Evolutionary conservation across 768 basidiomycete species (phyloP).

Genomic region (Cystobasidium tubakii): DNA sequence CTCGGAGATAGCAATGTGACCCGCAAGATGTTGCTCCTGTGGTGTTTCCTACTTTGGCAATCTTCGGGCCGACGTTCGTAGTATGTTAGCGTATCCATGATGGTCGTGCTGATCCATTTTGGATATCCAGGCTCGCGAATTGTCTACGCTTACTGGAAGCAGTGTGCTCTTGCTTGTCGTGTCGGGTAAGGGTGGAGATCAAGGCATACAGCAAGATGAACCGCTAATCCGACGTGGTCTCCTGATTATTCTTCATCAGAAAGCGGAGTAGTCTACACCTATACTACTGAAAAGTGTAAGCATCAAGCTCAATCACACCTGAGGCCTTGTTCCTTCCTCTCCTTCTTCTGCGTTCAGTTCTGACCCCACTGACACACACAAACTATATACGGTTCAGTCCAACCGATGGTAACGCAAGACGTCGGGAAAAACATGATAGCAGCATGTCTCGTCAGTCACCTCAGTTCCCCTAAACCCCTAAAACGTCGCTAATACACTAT

Average conservation of each 20-base stretch:
- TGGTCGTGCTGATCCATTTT: neutral
- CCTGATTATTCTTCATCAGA: neutral
- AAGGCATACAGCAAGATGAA: neutral
- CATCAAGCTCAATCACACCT: too few relatives aligned
- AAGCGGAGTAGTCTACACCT: slow-evolving; percentile 32
- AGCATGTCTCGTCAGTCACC: slow-evolving; percentile 18
- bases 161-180: slow-evolving; percentile 29
- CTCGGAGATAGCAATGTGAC: neutral
- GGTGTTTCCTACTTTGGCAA: slow-evolving; percentile 7
- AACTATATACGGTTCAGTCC: neutral
- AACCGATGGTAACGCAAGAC: slow-evolving; percentile 27
- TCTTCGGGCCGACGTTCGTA: neutral
- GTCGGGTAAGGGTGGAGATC: neutral
- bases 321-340: too few relatives aligned
- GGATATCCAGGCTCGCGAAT: slow-evolving; percentile 24
- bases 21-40: neutral
- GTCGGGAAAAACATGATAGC: slow-evolving; percentile 29
- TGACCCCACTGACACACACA: too few relatives aligned
- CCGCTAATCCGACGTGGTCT: neutral
- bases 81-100: neutral
- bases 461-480: neutral
- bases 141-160: slow-evolving; percentile 18
- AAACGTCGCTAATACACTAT: too few relatives aligned
- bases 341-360: too few relatives aligned
- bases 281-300: slow-evolving; percentile 30